Conservation (phyloP, 192 early-diverging fungal species). For the Entomortierella lignicola region DNA sequence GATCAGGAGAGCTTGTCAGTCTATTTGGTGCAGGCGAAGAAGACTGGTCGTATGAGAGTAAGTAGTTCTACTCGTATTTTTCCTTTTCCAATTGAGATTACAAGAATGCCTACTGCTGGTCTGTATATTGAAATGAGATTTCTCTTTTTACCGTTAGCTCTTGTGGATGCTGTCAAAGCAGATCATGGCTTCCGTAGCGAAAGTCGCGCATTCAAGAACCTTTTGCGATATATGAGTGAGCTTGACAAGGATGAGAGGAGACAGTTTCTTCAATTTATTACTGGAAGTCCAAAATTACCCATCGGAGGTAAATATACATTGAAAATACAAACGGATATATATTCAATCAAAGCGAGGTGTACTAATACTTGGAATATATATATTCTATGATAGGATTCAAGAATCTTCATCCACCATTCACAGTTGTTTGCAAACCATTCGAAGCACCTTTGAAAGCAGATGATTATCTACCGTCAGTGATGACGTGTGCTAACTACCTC, state of each 20-base stretch:
- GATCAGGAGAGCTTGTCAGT: conserved; percentile 74
- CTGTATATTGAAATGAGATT: not conserved
- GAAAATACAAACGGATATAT: not conserved
- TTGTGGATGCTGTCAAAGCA: conserved; percentile 77
- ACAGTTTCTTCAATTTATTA: conserved; percentile 89
- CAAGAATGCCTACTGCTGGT: not conserved
- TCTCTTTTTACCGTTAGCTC: conserved; percentile 48
- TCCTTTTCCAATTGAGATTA: too few species aligned
- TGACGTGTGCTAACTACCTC: conserved; percentile 96
- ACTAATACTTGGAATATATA: too few species aligned
- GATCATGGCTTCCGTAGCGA: conserved; percentile 88
- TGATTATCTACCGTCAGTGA: conserved; percentile 90
- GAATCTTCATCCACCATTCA: conserved; percentile 82
- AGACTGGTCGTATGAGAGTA: conserved; percentile 80
- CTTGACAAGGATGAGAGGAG: conserved; percentile 72
- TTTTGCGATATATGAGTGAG: conserved; percentile 76
- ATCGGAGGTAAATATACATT: conserved; percentile 72
- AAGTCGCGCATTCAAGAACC: conserved; percentile 72
- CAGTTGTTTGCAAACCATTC: conserved; percentile 84
- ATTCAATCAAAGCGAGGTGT: too few species aligned
- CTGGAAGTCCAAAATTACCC: conserved; percentile 89
- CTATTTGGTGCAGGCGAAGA: conserved; percentile 78
- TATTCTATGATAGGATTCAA: conserved; percentile 70
- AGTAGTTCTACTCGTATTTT: too few species aligned
- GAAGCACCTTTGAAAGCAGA: conserved; percentile 74